Evolutionary conservation across 768 basidiomycete species (phyloP).

Genomic region (Pleurotus ostreatus): DNA sequence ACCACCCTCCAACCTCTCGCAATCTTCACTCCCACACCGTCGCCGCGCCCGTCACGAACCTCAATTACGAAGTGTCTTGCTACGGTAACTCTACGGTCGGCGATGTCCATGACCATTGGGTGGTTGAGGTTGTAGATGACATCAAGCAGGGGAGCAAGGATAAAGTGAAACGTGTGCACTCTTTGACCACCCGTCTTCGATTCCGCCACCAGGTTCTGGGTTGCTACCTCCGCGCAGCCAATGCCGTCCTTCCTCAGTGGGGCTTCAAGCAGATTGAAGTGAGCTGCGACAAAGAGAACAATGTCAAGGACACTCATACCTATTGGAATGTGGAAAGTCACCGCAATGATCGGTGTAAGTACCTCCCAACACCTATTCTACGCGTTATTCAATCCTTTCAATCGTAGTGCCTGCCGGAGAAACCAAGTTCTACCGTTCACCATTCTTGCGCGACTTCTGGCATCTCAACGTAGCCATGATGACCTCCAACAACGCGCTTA

Average conservation of each 20-base stretch:
- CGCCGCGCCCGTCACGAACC: constrained; percentile 84
- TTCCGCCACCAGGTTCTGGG: constrained; percentile 74
- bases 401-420: constrained; percentile 78
- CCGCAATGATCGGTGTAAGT: constrained; percentile 91
- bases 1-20: constrained; percentile 77
- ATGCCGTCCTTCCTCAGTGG: constrained; percentile 91
- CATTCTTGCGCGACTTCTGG: constrained; percentile 97
- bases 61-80: constrained; percentile 87
- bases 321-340: constrained; percentile 99
- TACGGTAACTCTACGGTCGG: constrained; percentile 92
- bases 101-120: constrained; percentile 87
- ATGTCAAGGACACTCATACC: constrained; percentile 76
- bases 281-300: constrained; percentile 85
- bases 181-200: constrained; percentile 85
- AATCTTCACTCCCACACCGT: constrained; percentile 92
- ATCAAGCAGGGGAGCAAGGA: constrained; percentile 56
- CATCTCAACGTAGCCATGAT: constrained; percentile 99
- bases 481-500: constrained; percentile 97
- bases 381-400: not conserved
- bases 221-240: constrained; percentile 89
- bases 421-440: constrained; percentile 79
- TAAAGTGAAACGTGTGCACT: constrained; percentile 70
- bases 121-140: constrained; percentile 92
- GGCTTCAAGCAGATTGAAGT: constrained; percentile 99
- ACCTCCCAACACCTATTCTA: constrained; percentile 1